Base-by-base conservation (phyloP, 2,329 filamentous ascomycete genomes). In the Lachnellula suecica region DNA sequence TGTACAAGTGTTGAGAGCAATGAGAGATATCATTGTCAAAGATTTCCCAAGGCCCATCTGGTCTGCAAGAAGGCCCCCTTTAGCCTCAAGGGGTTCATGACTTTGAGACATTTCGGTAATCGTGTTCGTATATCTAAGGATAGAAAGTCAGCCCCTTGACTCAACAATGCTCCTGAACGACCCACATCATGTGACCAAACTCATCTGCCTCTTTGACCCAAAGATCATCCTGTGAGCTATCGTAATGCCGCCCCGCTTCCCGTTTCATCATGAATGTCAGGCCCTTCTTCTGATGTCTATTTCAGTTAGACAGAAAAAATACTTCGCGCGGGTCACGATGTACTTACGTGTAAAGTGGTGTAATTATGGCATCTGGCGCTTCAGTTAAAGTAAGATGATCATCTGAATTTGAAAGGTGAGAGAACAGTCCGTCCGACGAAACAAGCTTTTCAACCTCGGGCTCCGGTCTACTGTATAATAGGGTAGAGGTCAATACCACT, bases 31-130 rank as follows among this genome's bases (percentile, higher is more conserved):
- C 4, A 76, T 70, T 0, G 73, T 74, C 5, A 79, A 59, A 0
- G 78, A 73, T 54, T 82, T 82, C 0, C 79, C 79, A 71, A 81
- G 74, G 0, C 79, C 79, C 78, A 81, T 82, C 47, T 81, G 77
- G 57, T 82, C 79, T 0, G 78, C 78, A 1, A 82, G 60, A 9
- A 82, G 73, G 44, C 64, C 71, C 20, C 88, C 87, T 10, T 83
- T 74, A 2, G 82, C 83, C 59, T 89, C 81, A 1, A 79, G 74
- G 0, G 87, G 88, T 40, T 81, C 75, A 37, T 77, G 70, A 20
- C 72, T 71, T 56, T 82, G 74, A 10, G 79, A 75, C 27, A 84
- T 77, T 1, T 86, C 87, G 4, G 89, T 96, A 61, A 97, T 90
- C 52, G 95, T 83, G 60, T 97, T 92, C 60, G 85, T 82, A 68